Percentiles rank a stretch among this genome's conserved stretches.
Conservation (phyloP, 768 basidiomycete genomes). For the Pleurotus djamor region DNA sequence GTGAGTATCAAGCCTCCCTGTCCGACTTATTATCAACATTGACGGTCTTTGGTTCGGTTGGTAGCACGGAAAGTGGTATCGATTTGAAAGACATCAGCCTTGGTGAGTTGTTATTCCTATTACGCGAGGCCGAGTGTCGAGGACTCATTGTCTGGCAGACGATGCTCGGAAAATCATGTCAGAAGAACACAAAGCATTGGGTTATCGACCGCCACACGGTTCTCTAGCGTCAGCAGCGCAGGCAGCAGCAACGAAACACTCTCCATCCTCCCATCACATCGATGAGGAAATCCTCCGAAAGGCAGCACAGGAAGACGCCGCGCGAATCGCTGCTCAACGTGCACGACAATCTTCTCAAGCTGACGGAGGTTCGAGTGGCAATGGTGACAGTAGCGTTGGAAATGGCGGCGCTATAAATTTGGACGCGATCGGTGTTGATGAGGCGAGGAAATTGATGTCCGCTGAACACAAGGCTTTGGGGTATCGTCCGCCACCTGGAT, state of each 20-base stretch:
- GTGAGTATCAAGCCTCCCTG: background rate
- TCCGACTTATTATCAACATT: too few species aligned
- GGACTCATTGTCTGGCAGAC: background rate
- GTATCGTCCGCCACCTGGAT: constrained; percentile 29
- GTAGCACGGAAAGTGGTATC: background rate
- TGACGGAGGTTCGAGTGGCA: background rate
- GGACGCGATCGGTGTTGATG: constrained; percentile 11
- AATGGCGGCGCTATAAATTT: constrained; percentile 6
- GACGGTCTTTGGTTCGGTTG: too few species aligned
- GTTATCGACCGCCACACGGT: constrained; percentile 1
- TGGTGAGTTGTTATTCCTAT: background rate
- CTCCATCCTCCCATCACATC: background rate
- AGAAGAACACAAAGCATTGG: constrained; percentile 3
- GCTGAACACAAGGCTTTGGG: constrained; percentile 32
- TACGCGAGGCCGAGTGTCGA: background rate
- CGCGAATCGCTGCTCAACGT: background rate
- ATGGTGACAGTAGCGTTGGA: background rate
- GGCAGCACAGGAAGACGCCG: constrained; percentile 1
- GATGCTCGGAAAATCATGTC: constrained; percentile 3
- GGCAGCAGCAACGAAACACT: constrained; percentile 2
- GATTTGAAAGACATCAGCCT: constrained; percentile 3
- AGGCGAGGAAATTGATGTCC: constrained; percentile 31
- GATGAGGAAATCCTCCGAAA: constrained; percentile 1
- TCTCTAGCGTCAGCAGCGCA: constrained; percentile 2
- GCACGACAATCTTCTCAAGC: background rate